These are phyloP conservation scores for Pholiota microspora DNA, from an alignment of 768 basidiomycete species.

Conservation along the genomic window DNA sequence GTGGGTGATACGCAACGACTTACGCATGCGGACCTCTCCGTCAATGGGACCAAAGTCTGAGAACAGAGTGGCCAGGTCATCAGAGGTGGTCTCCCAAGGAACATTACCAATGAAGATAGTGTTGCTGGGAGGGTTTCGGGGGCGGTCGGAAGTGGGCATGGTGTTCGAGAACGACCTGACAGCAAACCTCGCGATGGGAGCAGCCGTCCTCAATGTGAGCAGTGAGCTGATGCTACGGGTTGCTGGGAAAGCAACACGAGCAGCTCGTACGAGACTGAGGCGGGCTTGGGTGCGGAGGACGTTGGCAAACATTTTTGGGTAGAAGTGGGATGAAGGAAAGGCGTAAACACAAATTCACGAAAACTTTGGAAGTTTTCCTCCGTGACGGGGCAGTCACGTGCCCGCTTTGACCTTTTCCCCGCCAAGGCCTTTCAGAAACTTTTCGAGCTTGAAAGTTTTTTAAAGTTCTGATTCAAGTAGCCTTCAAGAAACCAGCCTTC, in stretches of 20 bases:
- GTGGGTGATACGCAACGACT: conserved; percentile 19
- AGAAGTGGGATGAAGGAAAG: conserved; percentile 1
- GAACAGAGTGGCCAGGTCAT: conserved; percentile 40
- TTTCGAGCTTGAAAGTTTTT: too few relatives aligned
- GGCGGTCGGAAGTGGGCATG: neutral
- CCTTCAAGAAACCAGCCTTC: too few relatives aligned
- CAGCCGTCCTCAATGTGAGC: conserved; percentile 5
- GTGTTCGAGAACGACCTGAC: conserved; percentile 25
- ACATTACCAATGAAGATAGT: conserved; percentile 51
- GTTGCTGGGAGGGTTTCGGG: conserved; percentile 27
- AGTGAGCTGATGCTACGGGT: conserved; percentile 11
- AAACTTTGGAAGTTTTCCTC: conserved; percentile 1
- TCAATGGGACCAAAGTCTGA: conserved; percentile 40
- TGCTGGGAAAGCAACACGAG: conserved; percentile 19
- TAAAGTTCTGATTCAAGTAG: too few relatives aligned
- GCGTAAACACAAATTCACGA: neutral
- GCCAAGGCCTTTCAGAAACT: too few relatives aligned
- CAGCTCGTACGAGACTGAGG: conserved; percentile 22
- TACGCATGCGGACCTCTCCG: conserved; percentile 36
- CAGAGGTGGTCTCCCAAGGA: conserved; percentile 43
- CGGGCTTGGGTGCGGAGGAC: conserved; percentile 35
- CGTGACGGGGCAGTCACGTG: neutral
- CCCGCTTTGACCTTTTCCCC: neutral
- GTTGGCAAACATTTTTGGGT: conserved; percentile 33
- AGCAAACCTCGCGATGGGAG: conserved; percentile 6